phyloP scores from a whole-genome alignment of 2,329 filamentous ascomycete genomes.

The Colletotrichum viniferum region DNA sequence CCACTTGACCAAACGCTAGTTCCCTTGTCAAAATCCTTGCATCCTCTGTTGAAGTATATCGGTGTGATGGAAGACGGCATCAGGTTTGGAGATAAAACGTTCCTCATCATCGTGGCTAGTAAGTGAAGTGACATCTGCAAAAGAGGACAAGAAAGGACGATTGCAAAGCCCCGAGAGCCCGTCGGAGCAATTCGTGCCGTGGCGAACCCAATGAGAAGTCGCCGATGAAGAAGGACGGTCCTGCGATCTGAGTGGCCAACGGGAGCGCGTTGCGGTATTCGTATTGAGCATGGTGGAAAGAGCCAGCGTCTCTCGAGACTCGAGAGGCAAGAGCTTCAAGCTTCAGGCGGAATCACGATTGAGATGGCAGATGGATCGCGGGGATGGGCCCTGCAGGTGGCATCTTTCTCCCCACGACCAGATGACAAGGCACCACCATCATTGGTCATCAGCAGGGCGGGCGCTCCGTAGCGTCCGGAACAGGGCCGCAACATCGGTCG shows the following conservation, averaged over 20 bases:
- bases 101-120: background rate
- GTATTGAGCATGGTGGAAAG: background rate
- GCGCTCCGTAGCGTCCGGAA: slow-evolving; percentile 2
- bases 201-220: background rate
- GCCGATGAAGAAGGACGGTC: background rate
- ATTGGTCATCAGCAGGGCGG: background rate
- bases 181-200: background rate
- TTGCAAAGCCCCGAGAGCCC: background rate
- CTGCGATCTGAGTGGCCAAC: background rate
- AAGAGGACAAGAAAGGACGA: background rate
- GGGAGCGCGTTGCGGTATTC: background rate
- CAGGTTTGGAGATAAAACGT: background rate
- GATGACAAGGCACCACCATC: background rate
- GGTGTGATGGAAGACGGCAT: background rate
- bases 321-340: background rate
- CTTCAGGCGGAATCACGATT: background rate
- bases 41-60: background rate
- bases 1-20: background rate
- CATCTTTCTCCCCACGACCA: background rate
- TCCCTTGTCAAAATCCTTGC: background rate
- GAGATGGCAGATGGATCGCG: slow-evolving; percentile 9
- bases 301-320: background rate
- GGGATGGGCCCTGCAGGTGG: background rate
- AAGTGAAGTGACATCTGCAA: background rate
- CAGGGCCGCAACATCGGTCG: slow-evolving; percentile 4